These are phyloP conservation scores for Brassica rapa DNA, from an alignment of 345 rosid genomes.

Conservation along the genomic window DNA sequence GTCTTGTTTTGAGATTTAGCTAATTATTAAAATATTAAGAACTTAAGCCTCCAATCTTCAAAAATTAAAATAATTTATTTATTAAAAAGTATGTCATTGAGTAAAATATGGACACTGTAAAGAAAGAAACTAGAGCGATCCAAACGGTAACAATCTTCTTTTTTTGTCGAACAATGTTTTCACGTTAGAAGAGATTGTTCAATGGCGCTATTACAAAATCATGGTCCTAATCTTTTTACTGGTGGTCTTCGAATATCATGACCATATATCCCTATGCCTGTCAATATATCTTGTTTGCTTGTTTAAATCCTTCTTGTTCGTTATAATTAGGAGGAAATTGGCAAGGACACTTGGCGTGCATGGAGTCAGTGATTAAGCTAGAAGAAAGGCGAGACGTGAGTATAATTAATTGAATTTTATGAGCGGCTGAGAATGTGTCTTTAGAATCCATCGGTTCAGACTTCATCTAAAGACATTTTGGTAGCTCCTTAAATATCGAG, in stretches of 20 bases:
- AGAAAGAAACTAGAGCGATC: not conserved
- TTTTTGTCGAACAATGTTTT: not conserved
- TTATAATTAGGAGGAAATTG: conserved; percentile 26
- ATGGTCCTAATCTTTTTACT: not conserved
- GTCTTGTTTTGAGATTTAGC: not conserved
- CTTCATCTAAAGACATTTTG: conserved; percentile 18
- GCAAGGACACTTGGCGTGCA: conserved; percentile 23
- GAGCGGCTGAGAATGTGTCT: conserved; percentile 28
- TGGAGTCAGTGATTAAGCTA: conserved; percentile 27
- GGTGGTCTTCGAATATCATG: not conserved
- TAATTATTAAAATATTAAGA: not conserved
- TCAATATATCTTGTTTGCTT: conserved; percentile 9
- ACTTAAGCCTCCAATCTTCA: not conserved
- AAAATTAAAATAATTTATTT: not conserved
- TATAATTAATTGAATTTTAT: conserved; percentile 6
- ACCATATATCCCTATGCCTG: not conserved
- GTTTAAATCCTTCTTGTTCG: conserved; percentile 11
- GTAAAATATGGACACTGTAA: not conserved
- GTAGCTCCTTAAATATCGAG: conserved; percentile 39
- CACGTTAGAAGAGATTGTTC: not conserved
- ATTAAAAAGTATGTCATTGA: too few species aligned
- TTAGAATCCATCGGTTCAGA: conserved; percentile 21
- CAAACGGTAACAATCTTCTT: not conserved
- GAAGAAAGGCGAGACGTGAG: conserved; percentile 38
- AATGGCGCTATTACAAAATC: not conserved